These are phyloP conservation scores for Neurospora sp. DNA, from an alignment of 495 filamentous ascomycete genomes.

Conservation along the genomic window DNA sequence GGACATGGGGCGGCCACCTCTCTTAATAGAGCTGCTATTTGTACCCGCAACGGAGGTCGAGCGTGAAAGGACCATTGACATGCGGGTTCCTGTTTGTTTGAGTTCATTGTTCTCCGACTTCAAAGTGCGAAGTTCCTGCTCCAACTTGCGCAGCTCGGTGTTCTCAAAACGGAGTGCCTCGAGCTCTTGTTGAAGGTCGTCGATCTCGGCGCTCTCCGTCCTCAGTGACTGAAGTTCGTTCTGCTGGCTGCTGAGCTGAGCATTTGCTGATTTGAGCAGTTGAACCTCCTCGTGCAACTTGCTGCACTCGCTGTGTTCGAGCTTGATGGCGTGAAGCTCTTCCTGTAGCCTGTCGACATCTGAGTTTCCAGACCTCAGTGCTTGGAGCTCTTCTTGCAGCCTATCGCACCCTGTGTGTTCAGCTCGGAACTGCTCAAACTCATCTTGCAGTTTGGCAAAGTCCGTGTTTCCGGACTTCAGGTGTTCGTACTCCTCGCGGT, in stretches of 20 bases:
- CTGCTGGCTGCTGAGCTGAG: neutral
- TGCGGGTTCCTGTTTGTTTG: constrained; percentile 14
- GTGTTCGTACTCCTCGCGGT: neutral
- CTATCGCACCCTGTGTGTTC: neutral
- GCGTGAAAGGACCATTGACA: constrained; percentile 27
- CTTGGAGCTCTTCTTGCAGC: neutral
- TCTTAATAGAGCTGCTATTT: constrained; percentile 8
- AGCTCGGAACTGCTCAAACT: constrained; percentile 2
- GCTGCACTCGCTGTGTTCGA: constrained; percentile 18
- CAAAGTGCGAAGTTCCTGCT: constrained; percentile 61
- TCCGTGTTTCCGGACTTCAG: constrained; percentile 41
- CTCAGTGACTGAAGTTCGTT: constrained; percentile 32
- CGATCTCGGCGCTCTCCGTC: constrained; percentile 48
- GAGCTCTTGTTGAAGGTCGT: constrained; percentile 65
- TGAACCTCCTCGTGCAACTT: constrained; percentile 69
- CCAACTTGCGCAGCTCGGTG: constrained; percentile 37
- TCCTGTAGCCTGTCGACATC: neutral
- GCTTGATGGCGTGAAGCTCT: neutral
- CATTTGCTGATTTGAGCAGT: constrained; percentile 53
- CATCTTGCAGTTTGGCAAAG: neutral
- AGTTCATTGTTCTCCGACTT: constrained; percentile 49
- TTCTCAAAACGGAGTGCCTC: constrained; percentile 58
- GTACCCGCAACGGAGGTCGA: constrained; percentile 34
- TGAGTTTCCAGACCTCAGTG: neutral
- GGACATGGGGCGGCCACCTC: constrained; percentile 20